Evolutionary conservation across 768 basidiomycete genomes (phyloP), one percentile per base, ranked within the genome.

Genomic region (Boletus tomentosulus): DNA sequence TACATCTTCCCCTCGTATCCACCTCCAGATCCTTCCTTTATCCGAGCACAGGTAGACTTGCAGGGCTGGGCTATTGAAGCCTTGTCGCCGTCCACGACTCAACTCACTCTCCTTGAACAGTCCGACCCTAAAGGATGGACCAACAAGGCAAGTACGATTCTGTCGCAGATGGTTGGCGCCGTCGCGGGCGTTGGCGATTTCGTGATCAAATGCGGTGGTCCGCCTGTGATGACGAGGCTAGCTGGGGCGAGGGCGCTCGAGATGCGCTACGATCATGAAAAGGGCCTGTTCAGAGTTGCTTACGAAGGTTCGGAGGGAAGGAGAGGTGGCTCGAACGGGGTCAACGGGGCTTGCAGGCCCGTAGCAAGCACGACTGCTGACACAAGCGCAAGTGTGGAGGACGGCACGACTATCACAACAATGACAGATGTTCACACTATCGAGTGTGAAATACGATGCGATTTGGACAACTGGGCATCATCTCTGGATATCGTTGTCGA

Each of bases 21-120:
- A 44, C 75, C 75, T 11, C 75, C 72, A 1, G 91, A 89, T 46
- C 84, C 88, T 0, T 87, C 81, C 59, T 80, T 88, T 47, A 96
- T 97, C 57, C 87, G 95, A 7, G 92, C 91, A 0, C 95, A 98
- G 68, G 86, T 96, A n/a, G 94, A 97, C 66, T 76, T 99, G n/a
- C 94, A 93, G 73, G 97, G 96, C 45, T 98, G 95, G 91, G 91
- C 96, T 1, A 93, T 99, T 61, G 96, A 98, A 70, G 82, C 89
- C 0, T 76, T 99, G 9, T 98, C 95, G 1, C 97, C 96, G 0
- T 98, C 85, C 3, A 98, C 97, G 2, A 97, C 95, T 0, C 82
- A 90, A 11, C 83, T 99, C 56, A 97, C 94, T 0, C 75, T 99
- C 1, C 80, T 99, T 5, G 96, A 98, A 64, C 97, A 98, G 70